Percentiles rank a stretch among this genome's conserved stretches.
Evolutionary conservation across 305 asterid genomes (phyloP).

Genomic region (Fraxinus angustifolia): DNA sequence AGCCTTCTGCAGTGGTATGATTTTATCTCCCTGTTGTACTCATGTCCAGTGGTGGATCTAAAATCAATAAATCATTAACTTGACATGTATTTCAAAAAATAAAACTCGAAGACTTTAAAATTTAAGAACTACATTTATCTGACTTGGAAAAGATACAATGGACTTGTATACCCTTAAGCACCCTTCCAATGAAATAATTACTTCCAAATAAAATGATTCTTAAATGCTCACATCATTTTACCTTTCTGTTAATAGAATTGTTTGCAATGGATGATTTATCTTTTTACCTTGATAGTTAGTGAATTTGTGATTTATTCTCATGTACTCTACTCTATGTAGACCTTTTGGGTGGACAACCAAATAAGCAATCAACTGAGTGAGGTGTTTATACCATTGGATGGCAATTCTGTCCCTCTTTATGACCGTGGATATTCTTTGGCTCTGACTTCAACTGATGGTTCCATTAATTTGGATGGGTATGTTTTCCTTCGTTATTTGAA

Average conservation of each 20-base stretch:
- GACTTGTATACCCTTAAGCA: constrained; percentile 15
- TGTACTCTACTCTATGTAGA: constrained; percentile 39
- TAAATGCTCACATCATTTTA: constrained; percentile 5
- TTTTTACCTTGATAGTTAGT: constrained; percentile 4
- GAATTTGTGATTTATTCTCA: constrained; percentile 7
- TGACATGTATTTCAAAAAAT: background rate
- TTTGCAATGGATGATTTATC: constrained; percentile 11
- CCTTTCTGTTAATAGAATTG: constrained; percentile 2
- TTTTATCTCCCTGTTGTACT: constrained; percentile 20
- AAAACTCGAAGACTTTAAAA: background rate
- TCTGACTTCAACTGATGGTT: constrained; percentile 60
- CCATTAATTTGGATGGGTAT: constrained; percentile 66
- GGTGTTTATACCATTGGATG: constrained; percentile 63
- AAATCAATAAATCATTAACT: constrained; percentile 6
- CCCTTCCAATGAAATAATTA: background rate
- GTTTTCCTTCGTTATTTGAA: constrained; percentile 18
- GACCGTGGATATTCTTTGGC: constrained; percentile 90
- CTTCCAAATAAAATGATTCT: background rate
- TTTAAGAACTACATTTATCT: background rate
- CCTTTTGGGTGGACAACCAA: constrained; percentile 76
- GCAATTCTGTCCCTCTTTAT: constrained; percentile 70
- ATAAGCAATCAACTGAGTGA: constrained; percentile 33
- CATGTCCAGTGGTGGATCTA: background rate
- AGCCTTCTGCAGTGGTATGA: constrained; percentile 79
- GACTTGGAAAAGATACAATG: background rate